Percentiles rank a stretch among this genome's conserved stretches.
phyloP scores from a whole-genome alignment of 805 yeast species.

The Yarrowia sp. region DNA sequence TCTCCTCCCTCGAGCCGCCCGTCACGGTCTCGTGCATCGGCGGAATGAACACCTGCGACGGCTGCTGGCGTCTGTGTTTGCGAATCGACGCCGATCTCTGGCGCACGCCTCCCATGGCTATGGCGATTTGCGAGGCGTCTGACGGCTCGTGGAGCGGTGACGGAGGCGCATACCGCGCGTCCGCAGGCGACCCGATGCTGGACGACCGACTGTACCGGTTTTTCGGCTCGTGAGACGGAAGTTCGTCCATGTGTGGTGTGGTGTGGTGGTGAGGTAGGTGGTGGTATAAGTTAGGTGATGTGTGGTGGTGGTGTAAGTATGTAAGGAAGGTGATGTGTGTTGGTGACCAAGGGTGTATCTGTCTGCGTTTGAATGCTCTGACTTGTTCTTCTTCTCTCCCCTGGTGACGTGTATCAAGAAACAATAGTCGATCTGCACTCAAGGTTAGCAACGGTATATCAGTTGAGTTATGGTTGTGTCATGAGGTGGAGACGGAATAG shows the following conservation, averaged over 20 bases:
- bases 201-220: conserved; percentile 24
- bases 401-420: conserved; percentile 22
- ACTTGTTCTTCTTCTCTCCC: not conserved
- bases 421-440: conserved; percentile 21
- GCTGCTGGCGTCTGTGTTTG: conserved; percentile 45
- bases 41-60: conserved; percentile 46
- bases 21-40: conserved; percentile 38
- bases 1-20: not conserved
- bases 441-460: conserved; percentile 32
- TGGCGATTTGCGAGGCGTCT: conserved; percentile 26
- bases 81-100: conserved; percentile 40
- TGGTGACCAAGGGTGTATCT: not conserved
- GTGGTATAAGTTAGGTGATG: not conserved
- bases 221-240: conserved; percentile 37
- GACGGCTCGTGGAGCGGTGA: conserved; percentile 22
- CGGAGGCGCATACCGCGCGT: conserved; percentile 35
- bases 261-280: not conserved
- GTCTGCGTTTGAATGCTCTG: not conserved
- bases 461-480: conserved; percentile 18
- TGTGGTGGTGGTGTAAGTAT: not conserved
- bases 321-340: not conserved
- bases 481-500: not conserved
- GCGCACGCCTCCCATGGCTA: conserved; percentile 35
- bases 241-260: conserved; percentile 17
- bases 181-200: conserved; percentile 20